phyloP scores from a whole-genome alignment of 345 rosid genomes.

The Gossypium longicalyx region DNA sequence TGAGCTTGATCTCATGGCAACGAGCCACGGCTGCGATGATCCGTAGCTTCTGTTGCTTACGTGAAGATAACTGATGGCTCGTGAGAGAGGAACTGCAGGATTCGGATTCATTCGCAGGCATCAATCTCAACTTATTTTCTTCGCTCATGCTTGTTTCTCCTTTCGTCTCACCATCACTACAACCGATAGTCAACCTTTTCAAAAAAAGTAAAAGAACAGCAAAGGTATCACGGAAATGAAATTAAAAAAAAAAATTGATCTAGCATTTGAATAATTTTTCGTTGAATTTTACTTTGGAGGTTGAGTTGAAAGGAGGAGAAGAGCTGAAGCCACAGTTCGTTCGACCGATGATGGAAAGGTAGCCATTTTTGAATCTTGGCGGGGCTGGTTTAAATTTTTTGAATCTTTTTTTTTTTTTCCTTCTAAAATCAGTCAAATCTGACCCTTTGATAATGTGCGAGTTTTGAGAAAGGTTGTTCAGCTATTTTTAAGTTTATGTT shows the following conservation, averaged over 20 bases:
- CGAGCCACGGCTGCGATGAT: slow-evolving; percentile 32
- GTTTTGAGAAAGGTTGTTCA: neutral
- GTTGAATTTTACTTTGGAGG: slow-evolving; percentile 29
- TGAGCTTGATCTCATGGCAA: slow-evolving; percentile 41
- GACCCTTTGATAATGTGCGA: neutral
- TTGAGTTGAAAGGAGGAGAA: slow-evolving; percentile 60
- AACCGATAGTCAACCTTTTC: slow-evolving; percentile 25
- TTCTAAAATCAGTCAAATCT: neutral
- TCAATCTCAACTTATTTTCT: slow-evolving; percentile 37
- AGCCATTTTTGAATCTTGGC: slow-evolving; percentile 47
- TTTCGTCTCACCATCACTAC: slow-evolving; percentile 8
- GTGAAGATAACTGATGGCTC: slow-evolving; percentile 34
- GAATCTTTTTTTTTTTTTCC: neutral
- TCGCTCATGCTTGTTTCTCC: slow-evolving; percentile 11
- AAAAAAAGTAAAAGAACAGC: neutral
- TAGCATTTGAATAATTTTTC: neutral
- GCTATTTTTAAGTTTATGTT: too few relatives aligned
- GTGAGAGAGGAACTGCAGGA: slow-evolving; percentile 43
- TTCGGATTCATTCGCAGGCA: slow-evolving; percentile 32
- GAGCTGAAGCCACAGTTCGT: slow-evolving; percentile 69
- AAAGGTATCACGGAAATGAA: neutral
- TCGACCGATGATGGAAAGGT: slow-evolving; percentile 64
- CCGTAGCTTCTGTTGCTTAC: slow-evolving; percentile 23
- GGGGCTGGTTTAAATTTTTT: slow-evolving; percentile 31
- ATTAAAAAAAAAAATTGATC: neutral